phyloP scores from a whole-genome alignment of 441 rosid species.

The Arabidopsis lyrata region DNA sequence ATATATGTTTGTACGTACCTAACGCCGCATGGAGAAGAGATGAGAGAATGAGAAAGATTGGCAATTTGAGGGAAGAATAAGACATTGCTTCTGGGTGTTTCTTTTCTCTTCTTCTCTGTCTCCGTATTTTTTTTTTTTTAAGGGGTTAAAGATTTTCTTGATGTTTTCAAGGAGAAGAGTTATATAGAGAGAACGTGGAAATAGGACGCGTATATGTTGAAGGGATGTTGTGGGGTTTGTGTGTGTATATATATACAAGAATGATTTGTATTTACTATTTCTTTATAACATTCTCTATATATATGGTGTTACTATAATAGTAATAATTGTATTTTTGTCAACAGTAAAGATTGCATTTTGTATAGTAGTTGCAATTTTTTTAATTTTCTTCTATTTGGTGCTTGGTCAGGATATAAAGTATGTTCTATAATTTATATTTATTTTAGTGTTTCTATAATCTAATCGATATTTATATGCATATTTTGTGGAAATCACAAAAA shows the following conservation, averaged over 20 bases:
- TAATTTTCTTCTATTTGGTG: background rate
- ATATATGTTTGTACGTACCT: slow-evolving; percentile 56
- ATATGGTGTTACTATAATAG: slow-evolving; percentile 30
- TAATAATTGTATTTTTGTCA: slow-evolving; percentile 15
- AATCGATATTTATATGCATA: background rate
- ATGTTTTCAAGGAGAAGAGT: slow-evolving; percentile 26
- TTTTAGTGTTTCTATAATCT: background rate
- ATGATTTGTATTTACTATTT: slow-evolving; percentile 30
- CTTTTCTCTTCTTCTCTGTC: slow-evolving; percentile 11
- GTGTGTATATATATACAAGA: slow-evolving; percentile 13
- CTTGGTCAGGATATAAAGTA: background rate
- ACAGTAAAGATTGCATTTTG: background rate
- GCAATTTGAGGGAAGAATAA: slow-evolving; percentile 53
- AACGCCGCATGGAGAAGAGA: slow-evolving; percentile 70
- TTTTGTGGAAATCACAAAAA: background rate
- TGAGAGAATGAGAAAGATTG: slow-evolving; percentile 58
- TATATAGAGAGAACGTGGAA: slow-evolving; percentile 14
- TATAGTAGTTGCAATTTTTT: background rate
- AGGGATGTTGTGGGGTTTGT: slow-evolving; percentile 18
- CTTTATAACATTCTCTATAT: slow-evolving; percentile 8
- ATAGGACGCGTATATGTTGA: background rate
- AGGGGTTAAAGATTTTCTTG: slow-evolving; percentile 27
- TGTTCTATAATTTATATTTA: background rate
- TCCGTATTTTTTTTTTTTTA: background rate
- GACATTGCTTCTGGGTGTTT: slow-evolving; percentile 53